Base-by-base conservation (phyloP, 2,329 filamentous ascomycete genomes). In the Epicoccum nigrum region DNA sequence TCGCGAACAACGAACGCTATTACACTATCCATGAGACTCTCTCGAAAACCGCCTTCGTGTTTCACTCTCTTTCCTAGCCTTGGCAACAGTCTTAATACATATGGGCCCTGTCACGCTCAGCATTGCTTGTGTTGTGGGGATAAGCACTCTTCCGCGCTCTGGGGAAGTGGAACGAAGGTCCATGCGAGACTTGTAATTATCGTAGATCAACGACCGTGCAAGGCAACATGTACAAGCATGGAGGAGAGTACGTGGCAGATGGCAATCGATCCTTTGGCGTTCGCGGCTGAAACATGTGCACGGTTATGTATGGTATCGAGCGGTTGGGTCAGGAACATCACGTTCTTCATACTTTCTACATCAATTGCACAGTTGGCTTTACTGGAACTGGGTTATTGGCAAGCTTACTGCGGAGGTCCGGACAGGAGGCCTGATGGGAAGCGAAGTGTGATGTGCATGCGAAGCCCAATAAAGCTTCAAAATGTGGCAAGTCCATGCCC, bases 121-220 rank as follows among this genome's bases (percentile, higher is more conserved):
- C 13, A 13, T 5, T 30, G 28, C 5, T 30, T 30, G 9, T 13
- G 12, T 30, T 30, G 28, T 4, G 13, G 8, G 28, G 28, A n/a
- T 30, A 4, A 30, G 13, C 12, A 13, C 13, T 30, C 12, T 30
- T 30, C 28, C 4, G 13, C 15, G 15, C 27, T 42, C 43, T 42
- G 49, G 49, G 49, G 38, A 46, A 52, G 49, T 52, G 46, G 40
- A 20, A 50, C 42, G 20, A 12, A 17, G 16, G 30, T 31, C 25
- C 30, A 21, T 11, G 38, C 45, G 37, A 48, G 13, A 12, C 7
- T 15, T 17, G 38, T n/a, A n/a, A n/a, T n/a, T n/a, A n/a, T n/a
- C n/a, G n/a, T 52, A 42, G 49, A 43, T 46, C 49, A n/a, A n/a
- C 25, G 15, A 33, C 37, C 37, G 38, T 38, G 43, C 43, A 46